These are phyloP conservation scores for Trichomonas tenax DNA, from an alignment of 208 protist genomes.

Conservation along the genomic window DNA sequence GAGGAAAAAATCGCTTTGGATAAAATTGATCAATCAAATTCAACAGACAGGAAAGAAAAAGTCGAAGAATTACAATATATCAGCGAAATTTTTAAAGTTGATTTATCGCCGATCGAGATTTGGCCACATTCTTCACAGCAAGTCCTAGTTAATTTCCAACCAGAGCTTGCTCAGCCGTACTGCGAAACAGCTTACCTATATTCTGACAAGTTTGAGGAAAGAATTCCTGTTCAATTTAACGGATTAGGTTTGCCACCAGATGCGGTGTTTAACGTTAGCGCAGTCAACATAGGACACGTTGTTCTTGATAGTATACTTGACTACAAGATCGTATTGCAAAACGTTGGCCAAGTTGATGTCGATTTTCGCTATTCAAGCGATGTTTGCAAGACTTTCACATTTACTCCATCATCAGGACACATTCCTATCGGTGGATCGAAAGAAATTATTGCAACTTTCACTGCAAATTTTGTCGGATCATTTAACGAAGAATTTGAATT, in stretches of 20 bases:
- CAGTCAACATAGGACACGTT: neutral
- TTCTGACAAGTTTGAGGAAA: neutral
- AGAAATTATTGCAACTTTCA: neutral
- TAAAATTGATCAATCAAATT: neutral
- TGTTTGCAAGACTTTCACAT: neutral
- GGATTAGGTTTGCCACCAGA: neutral
- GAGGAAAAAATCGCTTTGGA: neutral
- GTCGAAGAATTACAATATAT: neutral
- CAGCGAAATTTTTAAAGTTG: neutral
- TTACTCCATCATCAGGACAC: neutral
- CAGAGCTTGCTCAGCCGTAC: neutral
- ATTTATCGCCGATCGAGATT: neutral
- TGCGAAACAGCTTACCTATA: neutral
- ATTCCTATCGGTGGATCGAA: neutral
- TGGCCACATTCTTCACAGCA: neutral
- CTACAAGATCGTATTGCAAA: neutral
- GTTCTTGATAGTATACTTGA: neutral
- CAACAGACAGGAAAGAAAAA: neutral
- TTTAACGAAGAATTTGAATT: neutral
- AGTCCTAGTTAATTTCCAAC: neutral
- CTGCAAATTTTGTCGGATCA: neutral
- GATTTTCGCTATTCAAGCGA: neutral
- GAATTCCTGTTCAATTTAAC: neutral
- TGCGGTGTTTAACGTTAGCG: neutral
- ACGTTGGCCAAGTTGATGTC: neutral